These are phyloP conservation scores for Russula foetens DNA, from an alignment of 768 basidiomycete genomes.

Conservation along the genomic window DNA sequence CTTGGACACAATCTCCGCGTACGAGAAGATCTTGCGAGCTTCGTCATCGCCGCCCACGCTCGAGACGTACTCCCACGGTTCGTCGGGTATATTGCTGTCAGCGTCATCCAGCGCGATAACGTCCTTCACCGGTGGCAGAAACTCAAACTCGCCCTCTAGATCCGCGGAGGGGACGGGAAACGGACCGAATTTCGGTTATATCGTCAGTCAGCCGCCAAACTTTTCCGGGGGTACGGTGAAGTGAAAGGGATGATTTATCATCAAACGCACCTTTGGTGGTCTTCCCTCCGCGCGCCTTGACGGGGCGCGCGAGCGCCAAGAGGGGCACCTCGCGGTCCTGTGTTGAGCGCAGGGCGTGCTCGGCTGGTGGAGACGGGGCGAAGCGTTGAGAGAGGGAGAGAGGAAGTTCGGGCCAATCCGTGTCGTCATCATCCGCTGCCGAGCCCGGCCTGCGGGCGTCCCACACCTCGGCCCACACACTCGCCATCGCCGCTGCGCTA, in stretches of 20 bases:
- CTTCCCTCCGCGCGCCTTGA: slow-evolving; percentile 23
- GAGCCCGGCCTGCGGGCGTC: neutral
- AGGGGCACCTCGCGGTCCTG: slow-evolving; percentile 22
- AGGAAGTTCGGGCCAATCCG: slow-evolving; percentile 13
- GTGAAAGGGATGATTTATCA: too few species aligned
- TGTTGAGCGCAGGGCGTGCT: slow-evolving; percentile 1
- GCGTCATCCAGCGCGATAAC: slow-evolving; percentile 53
- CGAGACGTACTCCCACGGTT: slow-evolving; percentile 52
- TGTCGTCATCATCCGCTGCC: too few species aligned
- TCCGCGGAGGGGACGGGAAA: neutral
- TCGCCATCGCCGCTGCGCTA: neutral
- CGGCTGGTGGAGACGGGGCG: neutral
- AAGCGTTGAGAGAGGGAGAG: neutral
- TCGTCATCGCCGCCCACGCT: slow-evolving; percentile 33
- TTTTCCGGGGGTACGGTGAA: too few species aligned
- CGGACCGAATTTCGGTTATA: too few species aligned
- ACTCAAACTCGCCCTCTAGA: slow-evolving; percentile 46
- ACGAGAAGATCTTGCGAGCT: slow-evolving; percentile 29
- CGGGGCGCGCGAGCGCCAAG: slow-evolving; percentile 23
- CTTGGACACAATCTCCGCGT: slow-evolving; percentile 32
- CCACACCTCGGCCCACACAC: slow-evolving; percentile 10
- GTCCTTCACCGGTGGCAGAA: slow-evolving; percentile 43
- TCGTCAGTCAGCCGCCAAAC: too few species aligned
- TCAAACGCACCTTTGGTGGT: slow-evolving; percentile 34
- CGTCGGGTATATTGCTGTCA: slow-evolving; percentile 37